Base-by-base conservation (phyloP, 495 filamentous ascomycete species). In the Lasiosphaeria ovina region DNA sequence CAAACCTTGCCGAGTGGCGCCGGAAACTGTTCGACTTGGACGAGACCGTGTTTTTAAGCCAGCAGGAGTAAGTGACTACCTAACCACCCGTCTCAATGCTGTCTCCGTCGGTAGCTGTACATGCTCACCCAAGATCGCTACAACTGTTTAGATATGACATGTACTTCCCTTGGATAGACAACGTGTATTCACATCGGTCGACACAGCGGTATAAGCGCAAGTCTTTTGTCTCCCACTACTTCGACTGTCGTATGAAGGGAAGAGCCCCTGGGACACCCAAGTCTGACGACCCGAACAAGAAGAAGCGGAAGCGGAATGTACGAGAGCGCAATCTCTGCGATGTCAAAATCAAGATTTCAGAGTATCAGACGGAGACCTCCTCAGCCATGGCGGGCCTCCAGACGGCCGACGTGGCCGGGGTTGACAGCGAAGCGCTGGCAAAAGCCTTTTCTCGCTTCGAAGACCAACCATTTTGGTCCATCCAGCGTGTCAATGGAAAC, bases 281-380 rank as follows among this genome's bases (percentile, higher is more conserved):
- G 69, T 91, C 89, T 33, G 82, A 90, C 40, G 89, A 95, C 65
- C 91, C 91, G 0, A 89, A 87, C 65, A 93, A 92, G 75, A 94
- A 92, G 79, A 95, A 94, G 74, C 83, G 91, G 54, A 94, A 93
- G 72, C 87, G 91, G 31, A 85, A 82, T 12, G 88, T 87, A 24
- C 79, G 91, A 45, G 85, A 90, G 68, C 81, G 88, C 1, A 88
- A 94, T 70, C 81, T 93, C 31, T 96, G 91, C 73, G 89, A 94
- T 71, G 90, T 95, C 63, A 95, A 94, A 72, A 93, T 96, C 69
- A 95, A 94, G 74, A 92, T 96, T 57, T 91, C 90, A 4, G 90
- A 96, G 71, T 90, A 89, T 69, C 85, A 87, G 52, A 82, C 88
- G 6, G 83, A 81, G 1, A 78, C 81, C n/a, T 74, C 75, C 38